Base-by-base conservation (phyloP, 148 eudicot species). In the Drosera capensis region DNA sequence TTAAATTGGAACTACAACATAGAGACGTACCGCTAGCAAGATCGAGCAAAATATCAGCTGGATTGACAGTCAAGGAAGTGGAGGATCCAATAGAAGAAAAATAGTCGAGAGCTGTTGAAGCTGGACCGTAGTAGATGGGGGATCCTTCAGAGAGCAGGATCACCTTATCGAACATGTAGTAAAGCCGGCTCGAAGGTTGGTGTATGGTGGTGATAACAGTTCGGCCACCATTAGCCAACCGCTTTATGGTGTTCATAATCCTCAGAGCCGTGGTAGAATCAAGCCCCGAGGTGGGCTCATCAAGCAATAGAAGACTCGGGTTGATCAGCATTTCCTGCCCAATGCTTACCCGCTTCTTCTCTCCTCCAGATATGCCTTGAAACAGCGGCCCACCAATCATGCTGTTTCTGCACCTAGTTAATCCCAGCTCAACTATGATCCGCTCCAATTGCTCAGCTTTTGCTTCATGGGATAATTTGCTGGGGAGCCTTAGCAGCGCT, bases 1-100 rank as follows among this genome's bases (percentile, higher is more conserved):
- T n/a, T n/a, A n/a, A n/a, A n/a, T n/a, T n/a, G n/a, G n/a, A n/a
- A n/a, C n/a, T n/a, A n/a, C n/a, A n/a, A n/a, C n/a, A n/a, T n/a
- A n/a, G n/a, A 18, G 20, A 30, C 65, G 48, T 85, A 92, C 99
- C 99, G 40, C 82, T 85, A 11, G 99, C 95, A 39, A 92, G 88
- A 71, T 92, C 99, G 3, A 92, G 94, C 48, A 92, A 66, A 49
- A 77, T 73, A 54, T 92, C 99, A 23, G 99, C 99, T 0, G 99
- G 99, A 52, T 92, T 92, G 43, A 79, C 57, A 8, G 88, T 68
- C 40, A 92, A 54, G 40, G 77, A 55, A 3, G 86, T 65, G 13
- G 93, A 76, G 62, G 78, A 85, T 1, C 95, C 99, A 45, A 81
- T 43, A 1, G 94, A 71, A 28, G 86, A 61, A 60, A 92, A 92